Evolutionary conservation across 176 grass and related monocot species (phyloP).

Genomic region (Cenchrus fungigraminus): DNA sequence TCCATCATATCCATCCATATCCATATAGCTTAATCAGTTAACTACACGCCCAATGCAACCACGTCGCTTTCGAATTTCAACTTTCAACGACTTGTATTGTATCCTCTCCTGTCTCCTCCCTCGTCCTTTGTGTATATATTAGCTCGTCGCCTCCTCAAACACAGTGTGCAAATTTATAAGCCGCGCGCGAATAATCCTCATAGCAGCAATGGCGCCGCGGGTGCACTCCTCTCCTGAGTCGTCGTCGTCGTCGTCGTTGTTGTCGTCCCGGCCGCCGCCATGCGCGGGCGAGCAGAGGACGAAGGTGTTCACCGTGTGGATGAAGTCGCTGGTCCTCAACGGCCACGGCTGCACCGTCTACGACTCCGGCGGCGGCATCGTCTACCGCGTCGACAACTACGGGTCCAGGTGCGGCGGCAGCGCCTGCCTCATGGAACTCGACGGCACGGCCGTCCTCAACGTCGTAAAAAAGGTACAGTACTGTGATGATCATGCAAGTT

Average conservation of each 20-base stretch:
- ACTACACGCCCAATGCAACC: neutral
- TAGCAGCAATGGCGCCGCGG: slow-evolving; percentile 23
- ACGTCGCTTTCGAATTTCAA: neutral
- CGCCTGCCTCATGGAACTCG: slow-evolving; percentile 69
- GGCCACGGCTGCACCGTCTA: slow-evolving; percentile 69
- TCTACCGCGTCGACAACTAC: slow-evolving; percentile 71
- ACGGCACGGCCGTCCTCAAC: slow-evolving; percentile 53
- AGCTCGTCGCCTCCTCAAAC: neutral
- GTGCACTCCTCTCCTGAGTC: slow-evolving; percentile 31
- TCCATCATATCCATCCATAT: neutral
- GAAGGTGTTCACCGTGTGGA: slow-evolving; percentile 71
- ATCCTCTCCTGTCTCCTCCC: too few relatives aligned
- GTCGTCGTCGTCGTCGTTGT: neutral
- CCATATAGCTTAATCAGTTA: neutral
- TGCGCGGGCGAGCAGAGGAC: slow-evolving; percentile 32
- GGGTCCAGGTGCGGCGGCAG: slow-evolving; percentile 44
- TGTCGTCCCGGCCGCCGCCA: neutral
- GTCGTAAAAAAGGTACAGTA: slow-evolving; percentile 42
- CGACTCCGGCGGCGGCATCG: slow-evolving; percentile 55
- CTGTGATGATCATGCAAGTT: too few relatives aligned
- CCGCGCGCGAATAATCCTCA: too few relatives aligned
- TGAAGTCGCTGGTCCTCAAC: slow-evolving; percentile 73
- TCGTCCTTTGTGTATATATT: neutral
- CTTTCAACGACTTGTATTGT: neutral
- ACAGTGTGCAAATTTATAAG: neutral